Base-by-base conservation (phyloP, 352 stramenopile species). In the Globisporangium paroecandrum region DNA sequence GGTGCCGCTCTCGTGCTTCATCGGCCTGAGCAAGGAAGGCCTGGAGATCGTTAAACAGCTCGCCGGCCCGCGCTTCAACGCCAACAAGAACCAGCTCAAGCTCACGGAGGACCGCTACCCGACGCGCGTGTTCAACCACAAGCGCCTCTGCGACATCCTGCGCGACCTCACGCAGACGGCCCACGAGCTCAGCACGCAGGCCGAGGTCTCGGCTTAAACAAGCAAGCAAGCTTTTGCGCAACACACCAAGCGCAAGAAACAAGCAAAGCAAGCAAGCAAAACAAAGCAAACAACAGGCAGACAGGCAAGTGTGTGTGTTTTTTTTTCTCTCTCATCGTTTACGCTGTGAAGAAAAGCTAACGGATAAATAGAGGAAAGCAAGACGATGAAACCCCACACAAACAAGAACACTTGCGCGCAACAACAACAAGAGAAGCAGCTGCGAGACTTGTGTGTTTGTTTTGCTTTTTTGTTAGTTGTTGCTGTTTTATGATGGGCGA, bases 111-210 rank as follows among this genome's bases (percentile, higher is more conserved):
- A 94, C 75, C 82, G 83, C 53, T 92, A 92, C 79, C 71, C 75
- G 36, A 89, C 75, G 66, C 86, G 86, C 62, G 84, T 94, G 67
- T 79, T 81, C 75, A 94, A 94, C 79, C 86, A 94, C 81, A 92
- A 94, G 79, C 82, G 86, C 15, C 78, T 94, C 65, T 94, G 86
- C 69, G 86, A 91, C 63, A 89, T 94, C 68, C 74, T 94, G 70
- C 83, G 77, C 56, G 84, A 94, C 58, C 76, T 94, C 32, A 91
- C 85, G 46, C 68, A 86, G 67, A 87, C 83, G 29, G 80, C 85
- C n/a, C 73, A 86, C 66, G 74, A 91, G 66, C 73, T 91, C 49
- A 89, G 81, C 54, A 70, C 71, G 18, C 70, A 85, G 65, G 43
- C 70, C 25, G 69, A 76, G 65, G 58, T 76, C 59, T 62, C 69